Evolutionary conservation across 2,329 filamentous ascomycete genomes (phyloP), one percentile per base, ranked within the genome.

Genomic region (Geosmithia putterillii): DNA sequence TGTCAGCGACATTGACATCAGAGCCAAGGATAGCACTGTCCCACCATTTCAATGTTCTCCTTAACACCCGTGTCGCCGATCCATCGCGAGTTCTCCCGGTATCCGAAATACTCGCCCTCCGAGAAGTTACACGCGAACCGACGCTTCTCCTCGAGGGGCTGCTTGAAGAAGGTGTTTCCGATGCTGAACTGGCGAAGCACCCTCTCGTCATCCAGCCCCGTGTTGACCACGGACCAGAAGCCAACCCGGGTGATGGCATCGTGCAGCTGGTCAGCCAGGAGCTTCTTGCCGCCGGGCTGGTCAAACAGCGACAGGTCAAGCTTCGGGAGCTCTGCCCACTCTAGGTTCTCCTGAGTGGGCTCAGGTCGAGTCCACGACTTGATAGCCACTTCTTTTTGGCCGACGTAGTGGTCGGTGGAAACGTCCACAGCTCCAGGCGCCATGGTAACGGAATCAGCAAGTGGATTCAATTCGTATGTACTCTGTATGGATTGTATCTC

Each of bases 141-240:
- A 47, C 48, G 47, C 40, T 57, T 57, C 1, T 75, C 69, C 14
- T 67, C 66, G 1, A 63, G 56, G 0, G 71, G 65, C 1, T 75
- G 58, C 3, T 61, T 51, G 50, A 76, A 75, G 53, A 75, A 70
- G 22, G 68, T 64, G 42, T 72, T 66, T 0, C 66, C 73, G 3
- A 76, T 63, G 36, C 71, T 70, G 48, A 74, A 76, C 46, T 76
- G 71, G 7, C 62, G 60, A 47, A 74, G 65, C 8, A 76, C 63
- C 47, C 73, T 63, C 21, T 73, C 70, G 47, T 71, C 65, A 4
- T 54, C 60, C 42, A 76, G 62, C 44, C 70, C 70, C 39, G 71
- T 75, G 53, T 75, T 73, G 25, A 67, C 70, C 7, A 75, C 62
- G 45, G 72, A 71, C 54, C 74, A 76, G 60, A 75, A 69, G 2